Percentiles rank a stretch among this genome's conserved stretches.
phyloP scores from a whole-genome alignment of 139 green algal genomes.

The Ulvella scutata region DNA sequence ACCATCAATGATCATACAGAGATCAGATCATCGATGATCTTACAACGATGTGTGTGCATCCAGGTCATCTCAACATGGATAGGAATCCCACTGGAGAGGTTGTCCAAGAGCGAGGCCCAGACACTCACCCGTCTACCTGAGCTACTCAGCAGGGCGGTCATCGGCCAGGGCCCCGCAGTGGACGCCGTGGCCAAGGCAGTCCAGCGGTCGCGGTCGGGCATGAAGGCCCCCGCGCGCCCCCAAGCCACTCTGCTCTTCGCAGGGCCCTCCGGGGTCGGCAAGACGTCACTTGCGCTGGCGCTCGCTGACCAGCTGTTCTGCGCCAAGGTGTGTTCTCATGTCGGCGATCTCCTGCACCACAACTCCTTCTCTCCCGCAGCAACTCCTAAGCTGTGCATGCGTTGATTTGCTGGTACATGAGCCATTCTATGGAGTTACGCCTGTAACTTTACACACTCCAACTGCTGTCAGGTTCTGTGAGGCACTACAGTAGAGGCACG shows the following conservation, averaged over 20 bases:
- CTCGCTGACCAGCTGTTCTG: slow-evolving; percentile 43
- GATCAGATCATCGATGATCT: too few relatives aligned
- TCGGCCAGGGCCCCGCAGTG: slow-evolving; percentile 44
- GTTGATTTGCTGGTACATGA: too few relatives aligned
- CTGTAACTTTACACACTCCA: too few relatives aligned
- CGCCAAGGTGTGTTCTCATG: slow-evolving; percentile 25
- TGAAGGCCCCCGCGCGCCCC: slow-evolving; percentile 19
- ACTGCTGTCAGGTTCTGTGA: too few relatives aligned
- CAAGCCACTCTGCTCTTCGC: slow-evolving; percentile 55
- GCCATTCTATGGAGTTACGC: too few relatives aligned
- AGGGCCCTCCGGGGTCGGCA: slow-evolving; percentile 56
- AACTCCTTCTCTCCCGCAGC: too few relatives aligned
- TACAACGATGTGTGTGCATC: not conserved
- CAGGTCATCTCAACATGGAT: slow-evolving; percentile 45
- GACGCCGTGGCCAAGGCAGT: slow-evolving; percentile 28
- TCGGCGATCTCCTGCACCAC: too few relatives aligned
- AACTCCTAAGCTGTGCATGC: too few relatives aligned
- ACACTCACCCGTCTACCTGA: not conserved
- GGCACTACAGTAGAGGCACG: too few relatives aligned
- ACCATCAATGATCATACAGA: too few relatives aligned
- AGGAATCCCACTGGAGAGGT: slow-evolving; percentile 73
- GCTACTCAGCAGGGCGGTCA: slow-evolving; percentile 19
- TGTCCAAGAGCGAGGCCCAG: slow-evolving; percentile 12
- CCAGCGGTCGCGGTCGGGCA: slow-evolving; percentile 27
- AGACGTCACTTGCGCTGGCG: slow-evolving; percentile 45